Percentiles rank a stretch among this genome's conserved stretches.
phyloP scores from a whole-genome alignment of 2,329 filamentous ascomycete species.

The Aureobasidium musti region DNA sequence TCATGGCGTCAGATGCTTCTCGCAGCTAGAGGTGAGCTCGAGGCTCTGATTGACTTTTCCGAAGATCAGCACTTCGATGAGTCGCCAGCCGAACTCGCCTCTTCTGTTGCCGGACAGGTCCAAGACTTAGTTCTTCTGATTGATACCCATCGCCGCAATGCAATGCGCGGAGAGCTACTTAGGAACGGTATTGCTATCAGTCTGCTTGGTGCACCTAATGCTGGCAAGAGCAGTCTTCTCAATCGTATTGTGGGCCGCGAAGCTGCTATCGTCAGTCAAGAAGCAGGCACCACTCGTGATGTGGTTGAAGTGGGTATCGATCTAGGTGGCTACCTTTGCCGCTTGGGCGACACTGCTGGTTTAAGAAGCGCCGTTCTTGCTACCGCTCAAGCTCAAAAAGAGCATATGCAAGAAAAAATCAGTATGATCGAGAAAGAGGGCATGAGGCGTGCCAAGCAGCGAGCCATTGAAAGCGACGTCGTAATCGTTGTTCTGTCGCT shows the following conservation, averaged over 20 bases:
- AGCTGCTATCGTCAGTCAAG: constrained; percentile 89
- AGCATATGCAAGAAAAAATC: constrained; percentile 46
- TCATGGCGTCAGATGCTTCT: constrained; percentile 75
- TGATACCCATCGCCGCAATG: constrained; percentile 69
- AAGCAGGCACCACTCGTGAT: constrained; percentile 92
- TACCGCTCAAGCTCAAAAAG: not conserved
- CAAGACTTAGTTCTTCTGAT: constrained; percentile 63
- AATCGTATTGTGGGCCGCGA: constrained; percentile 88
- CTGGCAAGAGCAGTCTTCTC: constrained; percentile 90
- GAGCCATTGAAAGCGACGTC: constrained; percentile 80
- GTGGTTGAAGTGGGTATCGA: constrained; percentile 91
- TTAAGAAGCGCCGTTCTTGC: constrained; percentile 58
- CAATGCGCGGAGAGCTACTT: constrained; percentile 78
- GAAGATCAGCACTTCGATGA: constrained; percentile 98
- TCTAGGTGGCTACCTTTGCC: constrained; percentile 84
- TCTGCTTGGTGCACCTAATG: constrained; percentile 87
- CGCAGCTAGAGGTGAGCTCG: constrained; percentile 82
- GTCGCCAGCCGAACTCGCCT: constrained; percentile 69
- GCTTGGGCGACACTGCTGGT: constrained; percentile 94
- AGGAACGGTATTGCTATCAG: constrained; percentile 83
- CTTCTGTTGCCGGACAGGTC: constrained; percentile 68
- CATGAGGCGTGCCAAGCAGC: constrained; percentile 79
- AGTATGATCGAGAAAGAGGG: constrained; percentile 84
- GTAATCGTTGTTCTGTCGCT: constrained; percentile 79
- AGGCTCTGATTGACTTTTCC: constrained; percentile 94